Conservation (phyloP, 805 yeast species). For the Metschnikowia aberdeeniae region DNA sequence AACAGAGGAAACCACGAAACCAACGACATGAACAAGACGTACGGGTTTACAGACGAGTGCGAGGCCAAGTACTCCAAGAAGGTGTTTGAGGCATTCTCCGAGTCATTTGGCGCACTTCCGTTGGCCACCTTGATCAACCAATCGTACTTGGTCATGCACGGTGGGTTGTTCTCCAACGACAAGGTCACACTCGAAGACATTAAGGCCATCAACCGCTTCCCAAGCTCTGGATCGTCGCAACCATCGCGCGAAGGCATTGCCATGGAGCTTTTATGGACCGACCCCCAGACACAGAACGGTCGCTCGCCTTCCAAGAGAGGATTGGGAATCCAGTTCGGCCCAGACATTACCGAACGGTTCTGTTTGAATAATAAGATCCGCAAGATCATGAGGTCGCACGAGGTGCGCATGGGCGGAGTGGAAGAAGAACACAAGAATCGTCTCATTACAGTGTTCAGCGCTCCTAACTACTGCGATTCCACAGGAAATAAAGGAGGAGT, state of each 20-base stretch:
- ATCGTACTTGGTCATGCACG: slow-evolving; percentile 87
- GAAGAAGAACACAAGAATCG: slow-evolving; percentile 83
- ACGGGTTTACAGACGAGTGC: slow-evolving; percentile 96
- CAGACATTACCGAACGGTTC: slow-evolving; percentile 83
- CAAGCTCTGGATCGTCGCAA: slow-evolving; percentile 49
- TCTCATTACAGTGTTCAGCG: slow-evolving; percentile 91
- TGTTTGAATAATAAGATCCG: slow-evolving; percentile 66
- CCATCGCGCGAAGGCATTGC: slow-evolving; percentile 91
- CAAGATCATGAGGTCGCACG: slow-evolving; percentile 90
- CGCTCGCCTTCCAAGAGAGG: slow-evolving; percentile 91
- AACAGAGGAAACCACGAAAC: slow-evolving; percentile 98
- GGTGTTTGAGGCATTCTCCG: slow-evolving; percentile 76
- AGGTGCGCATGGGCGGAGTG: slow-evolving; percentile 89
- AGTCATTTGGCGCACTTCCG: slow-evolving; percentile 82
- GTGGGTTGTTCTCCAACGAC: slow-evolving; percentile 86
- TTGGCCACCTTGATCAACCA: slow-evolving; percentile 76
- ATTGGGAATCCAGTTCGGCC: slow-evolving; percentile 94
- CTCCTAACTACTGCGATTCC: slow-evolving; percentile 95
- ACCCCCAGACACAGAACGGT: slow-evolving; percentile 79
- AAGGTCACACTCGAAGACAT: slow-evolving; percentile 69
- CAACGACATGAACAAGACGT: slow-evolving; percentile 91
- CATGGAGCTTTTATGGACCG: slow-evolving; percentile 97
- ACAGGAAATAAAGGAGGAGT: slow-evolving; percentile 91
- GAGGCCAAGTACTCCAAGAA: slow-evolving; percentile 81
- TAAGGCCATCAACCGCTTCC: slow-evolving; percentile 64